Evolutionary conservation across 257 asterid species (phyloP), one percentile per base, ranked within the genome.

Genomic region (Sherardia arvensis): DNA sequence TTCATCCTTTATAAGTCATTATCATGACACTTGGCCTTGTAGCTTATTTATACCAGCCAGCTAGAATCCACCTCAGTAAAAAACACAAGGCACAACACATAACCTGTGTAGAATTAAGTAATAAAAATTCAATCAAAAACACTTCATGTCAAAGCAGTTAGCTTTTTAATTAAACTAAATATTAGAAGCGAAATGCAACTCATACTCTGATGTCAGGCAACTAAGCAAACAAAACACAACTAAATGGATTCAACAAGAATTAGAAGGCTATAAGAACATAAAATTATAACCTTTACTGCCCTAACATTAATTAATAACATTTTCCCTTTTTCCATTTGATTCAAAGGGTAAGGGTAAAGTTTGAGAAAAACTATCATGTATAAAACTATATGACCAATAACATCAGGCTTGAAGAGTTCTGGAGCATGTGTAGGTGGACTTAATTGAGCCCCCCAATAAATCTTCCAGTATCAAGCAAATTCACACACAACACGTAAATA

Each of bases 41-140:
- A 73, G 69, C 62, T 66, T 85, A 91, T 67, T 91, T 91, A 69
- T 91, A 91, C 98, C 98, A 91, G 43, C 96, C 96, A 7, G 98
- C 69, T 29, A 91, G 90, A 29, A 81, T 66, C 98, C 98, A 88
- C 66, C 98, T 83, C 32, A 91, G 82, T 36, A 81, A 26, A 58
- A 88, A 91, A 69, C 95, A 82, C 75, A 91, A 81, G 45, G 86
- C 84, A 43, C 98, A 86, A 81, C 95, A 91, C 17, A 81, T 2
- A n/a, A 89, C 98, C 98, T 88, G 79, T 15, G 7, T 15, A 53
- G 36, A 18, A 45, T 30, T 18, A 21, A 10, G 21, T 36, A 0
- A 17, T 8, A 34, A 10, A 30, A 63, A 25, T 3, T 1, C 26
- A 54, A 43, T 66, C 23, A 32, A 20, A 32, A 20, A 63, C 22